Evolutionary conservation across 2,329 filamentous ascomycete genomes (phyloP), one percentile per base, ranked within the genome.

Genomic region (Magnaporthiopsis incrustans): DNA sequence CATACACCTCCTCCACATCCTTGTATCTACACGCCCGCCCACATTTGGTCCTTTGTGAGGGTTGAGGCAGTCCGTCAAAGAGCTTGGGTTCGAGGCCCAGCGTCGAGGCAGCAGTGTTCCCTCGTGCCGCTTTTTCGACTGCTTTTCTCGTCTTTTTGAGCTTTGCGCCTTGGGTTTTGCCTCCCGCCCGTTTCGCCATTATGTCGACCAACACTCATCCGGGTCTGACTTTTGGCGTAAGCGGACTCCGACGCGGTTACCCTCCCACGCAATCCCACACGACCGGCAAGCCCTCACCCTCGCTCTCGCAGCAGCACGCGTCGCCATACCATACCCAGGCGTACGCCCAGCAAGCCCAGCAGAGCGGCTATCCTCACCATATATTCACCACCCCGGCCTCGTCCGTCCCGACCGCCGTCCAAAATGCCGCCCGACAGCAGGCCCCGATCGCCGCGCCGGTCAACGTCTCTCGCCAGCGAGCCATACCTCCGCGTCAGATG

Each of bases 221-320:
- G 66, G 81, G 81, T 73, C 77, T 85, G 69, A 77, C 77, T 69
- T 85, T 84, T 68, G 76, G 81, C 64, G 77, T 79, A 70, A 75
- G 73, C 69, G 73, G 75, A 71, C 69, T 84, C 66, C 77, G 82
- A 73, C 81, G 82, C 66, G 75, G 72, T 67, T 83, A 78, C 68
- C 77, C 77, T 70, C 76, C 79, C 64, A 75, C 78, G 50, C 81
- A 82, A 69, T 76, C 79, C 65, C 79, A 78, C 68, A 79, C 81
- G 69, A 77, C 78, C 68, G 84, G 80, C 71, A 85, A 85, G 72
- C 80, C 82, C 66, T 82, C 83, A 33, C 80, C 83, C 56, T 80
- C 81, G 27, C 78, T 78, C 35, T 71, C 82, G 22, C 50, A 38
- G 67, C 82, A 83, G 67, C 78, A 82, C 69, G 79, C 81, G 66